phyloP scores from a whole-genome alignment of 2,329 filamentous ascomycete genomes.

The Xylaria sp. region DNA sequence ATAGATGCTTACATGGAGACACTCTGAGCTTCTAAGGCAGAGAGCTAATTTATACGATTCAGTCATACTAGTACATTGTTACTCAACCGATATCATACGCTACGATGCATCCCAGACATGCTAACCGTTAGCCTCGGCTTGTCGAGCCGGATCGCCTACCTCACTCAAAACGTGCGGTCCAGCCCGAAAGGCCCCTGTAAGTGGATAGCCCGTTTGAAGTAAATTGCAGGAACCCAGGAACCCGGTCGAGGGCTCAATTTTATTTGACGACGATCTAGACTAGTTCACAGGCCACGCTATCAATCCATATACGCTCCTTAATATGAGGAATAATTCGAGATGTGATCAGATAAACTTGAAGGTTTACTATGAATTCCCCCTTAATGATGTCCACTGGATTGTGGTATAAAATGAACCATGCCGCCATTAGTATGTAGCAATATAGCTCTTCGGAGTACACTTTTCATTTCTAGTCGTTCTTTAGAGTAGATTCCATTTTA shows the following conservation, averaged over 20 bases:
- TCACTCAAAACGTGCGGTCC: background rate
- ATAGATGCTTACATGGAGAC: too few relatives aligned
- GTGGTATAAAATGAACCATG: constrained; percentile 30
- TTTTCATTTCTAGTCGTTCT: constrained; percentile 2
- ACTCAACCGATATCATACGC: background rate
- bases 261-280: background rate
- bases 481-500: background rate
- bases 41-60: background rate
- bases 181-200: constrained; percentile 17
- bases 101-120: background rate
- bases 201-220: constrained; percentile 33
- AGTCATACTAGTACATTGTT: background rate
- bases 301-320: constrained; percentile 24
- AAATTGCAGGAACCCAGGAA: constrained; percentile 35
- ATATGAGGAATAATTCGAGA: constrained; percentile 6
- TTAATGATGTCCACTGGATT: constrained; percentile 12
- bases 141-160: constrained; percentile 25
- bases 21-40: too few relatives aligned
- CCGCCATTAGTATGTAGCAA: background rate
- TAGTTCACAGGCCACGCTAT: background rate
- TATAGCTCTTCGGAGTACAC: constrained; percentile 7
- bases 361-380: constrained; percentile 15
- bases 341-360: background rate
- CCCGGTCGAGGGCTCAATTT: constrained; percentile 15
- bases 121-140: constrained; percentile 21